Conservation (phyloP, 805 yeast species). For the Metschnikowia aberdeeniae region DNA sequence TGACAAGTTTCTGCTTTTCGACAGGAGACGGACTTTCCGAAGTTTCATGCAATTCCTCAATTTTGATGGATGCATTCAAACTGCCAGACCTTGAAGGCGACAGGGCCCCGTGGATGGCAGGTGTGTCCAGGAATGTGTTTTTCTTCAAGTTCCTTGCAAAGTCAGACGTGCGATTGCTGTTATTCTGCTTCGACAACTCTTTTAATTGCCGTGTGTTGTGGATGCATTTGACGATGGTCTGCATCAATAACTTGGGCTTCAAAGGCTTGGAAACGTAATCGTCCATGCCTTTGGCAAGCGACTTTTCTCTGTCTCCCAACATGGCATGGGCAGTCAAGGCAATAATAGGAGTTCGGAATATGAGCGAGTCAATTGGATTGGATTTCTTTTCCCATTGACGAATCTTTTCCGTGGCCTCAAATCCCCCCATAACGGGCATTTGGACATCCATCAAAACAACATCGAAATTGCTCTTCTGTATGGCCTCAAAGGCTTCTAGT, state of each 20-base stretch:
- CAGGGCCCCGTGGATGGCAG: background rate
- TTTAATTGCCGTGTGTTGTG: slow-evolving; percentile 63
- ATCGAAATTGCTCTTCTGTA: slow-evolving; percentile 63
- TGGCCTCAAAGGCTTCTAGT: slow-evolving; percentile 73
- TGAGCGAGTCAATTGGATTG: slow-evolving; percentile 63
- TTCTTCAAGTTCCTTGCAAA: slow-evolving; percentile 45
- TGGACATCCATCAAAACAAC: slow-evolving; percentile 91
- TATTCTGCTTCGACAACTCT: slow-evolving; percentile 49
- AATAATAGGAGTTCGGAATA: slow-evolving; percentile 79
- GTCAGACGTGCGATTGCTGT: slow-evolving; percentile 40
- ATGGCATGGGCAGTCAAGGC: slow-evolving; percentile 92
- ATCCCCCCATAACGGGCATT: slow-evolving; percentile 95
- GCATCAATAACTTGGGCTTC: slow-evolving; percentile 77
- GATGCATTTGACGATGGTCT: slow-evolving; percentile 80
- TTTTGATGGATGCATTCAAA: background rate
- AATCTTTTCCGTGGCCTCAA: slow-evolving; percentile 83
- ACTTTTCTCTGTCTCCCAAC: slow-evolving; percentile 87
- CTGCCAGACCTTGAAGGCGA: slow-evolving; percentile 1
- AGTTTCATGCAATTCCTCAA: background rate
- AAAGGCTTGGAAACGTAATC: slow-evolving; percentile 86
- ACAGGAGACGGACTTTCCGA: slow-evolving; percentile 7
- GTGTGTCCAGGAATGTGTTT: slow-evolving; percentile 20
- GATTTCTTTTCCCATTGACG: slow-evolving; percentile 84
- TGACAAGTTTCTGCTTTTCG: slow-evolving; percentile 9
- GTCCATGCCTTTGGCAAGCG: slow-evolving; percentile 88